These are phyloP conservation scores for Chytriomyces hyalinus DNA, from an alignment of 192 early-diverging fungal species.

Conservation along the genomic window DNA sequence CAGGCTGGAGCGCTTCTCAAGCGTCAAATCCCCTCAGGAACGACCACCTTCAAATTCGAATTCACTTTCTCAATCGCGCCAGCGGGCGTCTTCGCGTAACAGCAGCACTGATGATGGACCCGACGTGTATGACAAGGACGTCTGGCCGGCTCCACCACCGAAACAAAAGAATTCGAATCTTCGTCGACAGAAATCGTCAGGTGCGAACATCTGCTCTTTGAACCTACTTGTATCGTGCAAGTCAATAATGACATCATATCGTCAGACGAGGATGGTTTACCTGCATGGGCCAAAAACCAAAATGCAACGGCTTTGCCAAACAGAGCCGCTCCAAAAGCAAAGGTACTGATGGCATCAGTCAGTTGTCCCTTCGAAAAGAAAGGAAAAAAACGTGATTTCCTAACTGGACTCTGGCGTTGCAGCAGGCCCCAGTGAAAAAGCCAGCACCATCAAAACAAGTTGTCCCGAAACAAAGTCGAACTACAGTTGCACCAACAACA, in stretches of 20 bases:
- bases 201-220: no score
- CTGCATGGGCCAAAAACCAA: constrained; percentile 50
- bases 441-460: constrained; percentile 18
- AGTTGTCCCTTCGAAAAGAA: no score
- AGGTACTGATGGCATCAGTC: background rate
- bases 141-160: constrained; percentile 60
- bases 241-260: no score
- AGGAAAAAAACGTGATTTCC: background rate
- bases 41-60: background rate
- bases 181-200: constrained; percentile 4
- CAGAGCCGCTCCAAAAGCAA: constrained; percentile 25
- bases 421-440: constrained; percentile 20
- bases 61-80: background rate
- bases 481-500: constrained; percentile 17
- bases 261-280: constrained; percentile 42
- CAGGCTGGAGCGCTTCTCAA: background rate
- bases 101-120: background rate
- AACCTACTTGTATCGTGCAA: no score
- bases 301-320: background rate
- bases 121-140: constrained; percentile 50
- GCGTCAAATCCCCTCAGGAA: background rate
- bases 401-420: background rate
- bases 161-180: constrained; percentile 17
- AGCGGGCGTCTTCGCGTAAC: background rate
- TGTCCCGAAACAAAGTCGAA: constrained; percentile 17